Evolutionary conservation across 495 filamentous ascomycete genomes (phyloP).

Genomic region (Letharia columbiana): DNA sequence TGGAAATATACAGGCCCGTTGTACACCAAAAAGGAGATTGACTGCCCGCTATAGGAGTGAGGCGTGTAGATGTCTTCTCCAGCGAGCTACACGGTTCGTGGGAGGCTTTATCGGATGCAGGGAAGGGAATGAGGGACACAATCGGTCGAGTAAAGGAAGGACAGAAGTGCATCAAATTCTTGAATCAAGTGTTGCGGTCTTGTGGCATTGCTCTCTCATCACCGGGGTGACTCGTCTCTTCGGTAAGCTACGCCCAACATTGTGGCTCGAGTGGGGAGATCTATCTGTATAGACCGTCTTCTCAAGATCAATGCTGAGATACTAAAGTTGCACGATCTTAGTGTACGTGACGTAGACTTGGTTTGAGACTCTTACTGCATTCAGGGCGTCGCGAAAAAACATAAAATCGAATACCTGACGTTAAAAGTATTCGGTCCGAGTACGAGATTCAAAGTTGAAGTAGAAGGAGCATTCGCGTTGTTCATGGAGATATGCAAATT

Average conservation of each 20-base stretch:
- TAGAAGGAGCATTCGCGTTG: not conserved
- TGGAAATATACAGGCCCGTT: not conserved
- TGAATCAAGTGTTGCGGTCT: not conserved
- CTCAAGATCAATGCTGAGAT: not conserved
- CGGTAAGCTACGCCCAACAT: not conserved
- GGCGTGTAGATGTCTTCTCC: not conserved
- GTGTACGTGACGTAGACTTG: not conserved
- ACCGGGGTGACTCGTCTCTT: not conserved
- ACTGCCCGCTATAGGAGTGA: not conserved
- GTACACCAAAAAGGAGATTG: not conserved
- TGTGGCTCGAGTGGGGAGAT: not conserved
- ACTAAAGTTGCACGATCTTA: not conserved
- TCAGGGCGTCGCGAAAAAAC: not conserved
- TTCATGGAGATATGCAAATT: not conserved
- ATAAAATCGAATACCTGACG: not conserved
- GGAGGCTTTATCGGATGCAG: not conserved
- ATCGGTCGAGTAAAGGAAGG: not conserved
- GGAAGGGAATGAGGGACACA: not conserved
- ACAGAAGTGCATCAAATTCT: not conserved
- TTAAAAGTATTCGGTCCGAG: not conserved
- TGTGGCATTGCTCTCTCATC: not conserved
- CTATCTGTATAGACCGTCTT: not conserved
- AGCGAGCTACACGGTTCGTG: not conserved
- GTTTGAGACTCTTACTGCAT: not conserved
- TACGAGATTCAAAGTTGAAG: not conserved